Base-by-base conservation (phyloP, 2,329 filamentous ascomycete species). In the Falciphora oryzae region DNA sequence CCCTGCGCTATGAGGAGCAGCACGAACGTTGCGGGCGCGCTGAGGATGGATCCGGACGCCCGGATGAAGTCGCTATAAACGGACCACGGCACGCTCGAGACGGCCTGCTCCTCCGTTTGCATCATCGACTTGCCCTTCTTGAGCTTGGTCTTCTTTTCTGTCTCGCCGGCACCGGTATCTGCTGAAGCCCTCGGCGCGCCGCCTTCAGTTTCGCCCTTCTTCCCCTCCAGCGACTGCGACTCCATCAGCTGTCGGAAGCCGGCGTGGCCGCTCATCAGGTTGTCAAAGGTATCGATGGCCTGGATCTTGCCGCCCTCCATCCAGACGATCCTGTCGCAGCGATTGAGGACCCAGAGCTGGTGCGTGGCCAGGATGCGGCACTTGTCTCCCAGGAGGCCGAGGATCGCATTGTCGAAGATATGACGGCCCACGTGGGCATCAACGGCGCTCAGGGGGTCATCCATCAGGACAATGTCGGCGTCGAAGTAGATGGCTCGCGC, bases 401-500 rank as follows among this genome's bases (percentile, higher is more conserved):
- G 87, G 64, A 99, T 97, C 57, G 94, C 94, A 66, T 96, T 89
- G 75, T 98, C 94, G 79, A 98, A 97, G 71, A 99, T 89, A 72
- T 90, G 87, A 1, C 86, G 82, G 16, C 88, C 88, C 56, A 90
- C 88, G 67, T 90, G 87, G 27, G 88, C 87, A 70, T 90, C 88
- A 3, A 90, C 88, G 2, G 88, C 88, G 60, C 85, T 88, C 1
- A 90, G 77, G 1, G 88, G 87, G 67, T 90, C 88, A 69, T 90
- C 88, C 83, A 90, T 86, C 32, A 90, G 79, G 27, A 90, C 82
- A 62, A 90, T 83, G 65, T 89, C 86, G 14, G 87, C 83, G 67
- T 89, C 81, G 66, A 89, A 90, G 78, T 93, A 83, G 68, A 90
- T 89, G 66, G 88, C 87, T 61, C 95, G 85, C 25, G 95, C 95